Evolutionary conservation across 805 yeast species (phyloP).

Genomic region (Candida manassasensis): DNA sequence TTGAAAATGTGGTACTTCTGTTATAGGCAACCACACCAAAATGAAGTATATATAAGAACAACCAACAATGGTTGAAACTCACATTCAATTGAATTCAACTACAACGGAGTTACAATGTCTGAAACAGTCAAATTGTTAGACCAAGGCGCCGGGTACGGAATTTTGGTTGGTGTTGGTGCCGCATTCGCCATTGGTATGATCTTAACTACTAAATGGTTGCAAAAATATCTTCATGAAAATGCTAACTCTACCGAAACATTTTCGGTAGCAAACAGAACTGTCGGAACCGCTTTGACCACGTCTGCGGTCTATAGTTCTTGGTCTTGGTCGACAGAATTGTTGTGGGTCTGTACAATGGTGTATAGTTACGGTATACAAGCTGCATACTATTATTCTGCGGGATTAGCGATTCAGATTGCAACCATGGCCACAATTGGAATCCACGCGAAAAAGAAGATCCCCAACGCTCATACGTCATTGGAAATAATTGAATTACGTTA

Average conservation of each 20-base stretch:
- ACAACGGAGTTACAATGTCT: not conserved
- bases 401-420: conserved; percentile 23
- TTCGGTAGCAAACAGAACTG: conserved; percentile 23
- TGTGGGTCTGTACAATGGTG: conserved; percentile 22
- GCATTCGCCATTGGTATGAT: conserved; percentile 26
- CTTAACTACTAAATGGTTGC: conserved; percentile 19
- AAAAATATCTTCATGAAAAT: conserved; percentile 21
- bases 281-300: conserved; percentile 19
- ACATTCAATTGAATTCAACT: not conserved
- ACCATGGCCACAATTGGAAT: conserved; percentile 22
- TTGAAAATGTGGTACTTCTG: not conserved
- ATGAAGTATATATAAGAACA: too few relatives aligned
- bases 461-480: conserved; percentile 25
- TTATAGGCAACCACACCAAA: not conserved
- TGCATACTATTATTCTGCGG: conserved; percentile 22
- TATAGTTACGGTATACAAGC: conserved; percentile 22
- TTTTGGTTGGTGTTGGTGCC: conserved; percentile 27
- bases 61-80: too few relatives aligned
- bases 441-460: conserved; percentile 23
- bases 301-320: conserved; percentile 23
- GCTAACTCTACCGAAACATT: conserved; percentile 24
- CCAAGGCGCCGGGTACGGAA: conserved; percentile 28
- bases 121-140: conserved; percentile 14
- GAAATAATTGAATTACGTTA: conserved; percentile 26
- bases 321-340: conserved; percentile 27